These are phyloP conservation scores for Cercophora newfieldiana DNA, from an alignment of 495 filamentous ascomycete genomes.

Conservation along the genomic window DNA sequence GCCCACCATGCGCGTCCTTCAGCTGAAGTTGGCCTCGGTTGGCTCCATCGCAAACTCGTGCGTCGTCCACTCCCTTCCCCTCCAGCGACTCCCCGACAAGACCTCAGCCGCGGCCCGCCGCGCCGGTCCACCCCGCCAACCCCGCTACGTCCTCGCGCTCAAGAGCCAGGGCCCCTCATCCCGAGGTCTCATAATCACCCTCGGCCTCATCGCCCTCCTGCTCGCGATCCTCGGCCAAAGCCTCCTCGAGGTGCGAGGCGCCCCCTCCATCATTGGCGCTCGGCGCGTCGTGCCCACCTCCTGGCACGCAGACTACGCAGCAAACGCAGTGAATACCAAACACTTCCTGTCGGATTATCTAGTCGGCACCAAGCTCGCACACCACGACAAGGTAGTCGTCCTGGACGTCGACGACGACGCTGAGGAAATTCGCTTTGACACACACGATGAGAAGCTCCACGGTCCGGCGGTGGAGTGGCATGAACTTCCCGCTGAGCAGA, in stretches of 20 bases:
- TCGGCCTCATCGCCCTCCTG: conserved; percentile 55
- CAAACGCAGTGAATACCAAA: neutral
- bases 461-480: conserved; percentile 61
- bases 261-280: conserved; percentile 56
- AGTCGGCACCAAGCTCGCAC: neutral
- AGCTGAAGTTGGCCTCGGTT: conserved; percentile 80
- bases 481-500: conserved; percentile 59
- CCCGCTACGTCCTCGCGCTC: conserved; percentile 68
- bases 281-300: conserved; percentile 25
- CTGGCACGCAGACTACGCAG: conserved; percentile 22
- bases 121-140: conserved; percentile 41
- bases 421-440: conserved; percentile 33
- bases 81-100: conserved; percentile 51
- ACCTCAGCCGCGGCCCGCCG: conserved; percentile 45
- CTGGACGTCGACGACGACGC: conserved; percentile 26
- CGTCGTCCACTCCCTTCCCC: conserved; percentile 79
- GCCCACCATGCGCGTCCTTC: conserved; percentile 48
- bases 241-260: conserved; percentile 66
- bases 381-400: conserved; percentile 16
- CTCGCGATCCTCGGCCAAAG: conserved; percentile 63
- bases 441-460: conserved; percentile 49
- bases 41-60: conserved; percentile 78
- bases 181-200: conserved; percentile 46
- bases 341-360: neutral
- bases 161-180: conserved; percentile 54